Conservation (phyloP, 495 filamentous ascomycete genomes). For the Thermochaetoides thermophila region DNA sequence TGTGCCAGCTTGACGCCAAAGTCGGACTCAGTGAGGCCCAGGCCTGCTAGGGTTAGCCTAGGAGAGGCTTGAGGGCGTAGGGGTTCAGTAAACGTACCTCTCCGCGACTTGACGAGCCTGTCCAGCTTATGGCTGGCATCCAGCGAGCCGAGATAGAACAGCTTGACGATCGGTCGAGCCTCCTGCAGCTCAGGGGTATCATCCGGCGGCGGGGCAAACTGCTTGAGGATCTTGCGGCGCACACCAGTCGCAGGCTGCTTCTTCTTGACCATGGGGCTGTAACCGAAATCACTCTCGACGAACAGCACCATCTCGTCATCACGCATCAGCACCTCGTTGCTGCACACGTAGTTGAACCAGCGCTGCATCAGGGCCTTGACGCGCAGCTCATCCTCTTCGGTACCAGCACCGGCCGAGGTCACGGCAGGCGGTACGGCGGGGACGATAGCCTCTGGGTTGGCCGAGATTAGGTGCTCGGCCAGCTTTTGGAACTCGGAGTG, state of each 20-base stretch:
- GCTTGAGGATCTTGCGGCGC: constrained; percentile 86
- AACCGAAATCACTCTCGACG: constrained; percentile 95
- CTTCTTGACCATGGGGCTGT: constrained; percentile 85
- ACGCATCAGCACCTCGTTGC: constrained; percentile 80
- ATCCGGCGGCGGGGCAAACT: constrained; percentile 95
- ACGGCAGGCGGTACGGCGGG: constrained; percentile 86
- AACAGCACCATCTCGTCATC: constrained; percentile 97
- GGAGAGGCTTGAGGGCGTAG: background rate
- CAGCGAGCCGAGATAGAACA: constrained; percentile 92
- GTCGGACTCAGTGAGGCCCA: constrained; percentile 86
- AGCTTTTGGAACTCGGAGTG: constrained; percentile 94
- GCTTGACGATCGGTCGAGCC: constrained; percentile 79
- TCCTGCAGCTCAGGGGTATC: constrained; percentile 90
- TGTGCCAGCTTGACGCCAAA: constrained; percentile 76
- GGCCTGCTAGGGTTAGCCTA: constrained; percentile 35
- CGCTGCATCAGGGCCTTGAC: constrained; percentile 81
- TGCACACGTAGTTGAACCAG: constrained; percentile 87
- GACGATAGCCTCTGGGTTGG: constrained; percentile 93
- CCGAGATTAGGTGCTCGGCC: constrained; percentile 83
- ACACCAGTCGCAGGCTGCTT: constrained; percentile 97
- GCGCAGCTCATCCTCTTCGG: constrained; percentile 86
- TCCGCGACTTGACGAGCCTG: constrained; percentile 75
- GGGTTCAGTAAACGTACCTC: constrained; percentile 54
- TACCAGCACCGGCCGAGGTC: constrained; percentile 88
- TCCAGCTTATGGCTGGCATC: constrained; percentile 92